phyloP scores from a whole-genome alignment of 495 filamentous ascomycete genomes.

The Xylaria grammica region DNA sequence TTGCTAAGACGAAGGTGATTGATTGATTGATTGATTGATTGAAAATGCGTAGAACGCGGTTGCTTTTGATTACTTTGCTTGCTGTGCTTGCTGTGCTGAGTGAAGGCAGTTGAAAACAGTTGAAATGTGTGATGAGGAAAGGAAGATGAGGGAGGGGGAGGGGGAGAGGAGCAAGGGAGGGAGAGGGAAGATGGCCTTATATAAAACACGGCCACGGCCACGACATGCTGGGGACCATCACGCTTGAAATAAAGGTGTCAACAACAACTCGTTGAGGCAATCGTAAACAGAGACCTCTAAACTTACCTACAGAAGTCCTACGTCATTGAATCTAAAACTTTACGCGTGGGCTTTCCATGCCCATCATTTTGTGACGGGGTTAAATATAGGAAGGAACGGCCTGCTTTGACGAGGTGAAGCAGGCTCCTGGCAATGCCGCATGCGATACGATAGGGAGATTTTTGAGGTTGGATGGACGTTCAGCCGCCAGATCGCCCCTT shows the following conservation, averaged over 20 bases:
- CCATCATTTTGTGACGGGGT: neutral
- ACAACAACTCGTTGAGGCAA: neutral
- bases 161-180: neutral
- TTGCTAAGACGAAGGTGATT: no score
- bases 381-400: neutral
- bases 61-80: no score
- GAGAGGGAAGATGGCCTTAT: neutral
- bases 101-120: neutral
- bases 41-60: neutral
- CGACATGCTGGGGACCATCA: neutral
- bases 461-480: constrained; percentile 18
- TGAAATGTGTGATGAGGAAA: neutral
- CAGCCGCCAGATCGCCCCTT: constrained; percentile 6
- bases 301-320: neutral
- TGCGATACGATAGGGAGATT: constrained; percentile 6
- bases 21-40: neutral
- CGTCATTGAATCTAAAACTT: constrained; percentile 1
- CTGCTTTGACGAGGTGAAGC: constrained; percentile 8
- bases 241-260: neutral
- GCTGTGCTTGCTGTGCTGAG: no score
- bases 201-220: neutral
- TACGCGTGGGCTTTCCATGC: neutral
- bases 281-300: neutral
- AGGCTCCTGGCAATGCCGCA: constrained; percentile 10
- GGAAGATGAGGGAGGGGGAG: neutral